phyloP scores from a whole-genome alignment of 164 flowering plant genomes.

The Annona cherimola region DNA sequence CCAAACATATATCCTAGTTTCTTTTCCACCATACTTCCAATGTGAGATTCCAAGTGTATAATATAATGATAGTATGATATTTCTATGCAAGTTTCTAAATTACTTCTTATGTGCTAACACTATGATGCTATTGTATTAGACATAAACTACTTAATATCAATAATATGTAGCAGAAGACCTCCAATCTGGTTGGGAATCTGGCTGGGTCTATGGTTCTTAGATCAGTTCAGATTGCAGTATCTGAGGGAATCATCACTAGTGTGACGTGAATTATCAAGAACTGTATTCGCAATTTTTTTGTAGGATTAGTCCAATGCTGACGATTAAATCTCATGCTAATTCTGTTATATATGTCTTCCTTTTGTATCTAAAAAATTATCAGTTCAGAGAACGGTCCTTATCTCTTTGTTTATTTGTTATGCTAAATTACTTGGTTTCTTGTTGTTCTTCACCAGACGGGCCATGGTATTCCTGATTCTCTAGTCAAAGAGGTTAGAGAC shows the following conservation, averaged over 20 bases:
- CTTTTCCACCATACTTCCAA: too few species aligned
- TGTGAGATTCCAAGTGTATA: too few species aligned
- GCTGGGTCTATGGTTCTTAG: background rate
- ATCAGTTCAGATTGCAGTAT: background rate
- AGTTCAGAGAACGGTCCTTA: background rate
- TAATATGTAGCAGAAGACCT: background rate
- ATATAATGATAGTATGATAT: too few species aligned
- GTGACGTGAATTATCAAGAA: background rate
- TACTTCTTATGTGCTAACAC: background rate
- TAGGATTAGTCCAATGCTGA: background rate
- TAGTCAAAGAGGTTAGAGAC: slow-evolving; percentile 55
- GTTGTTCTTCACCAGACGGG: slow-evolving; percentile 53
- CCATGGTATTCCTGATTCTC: slow-evolving; percentile 83
- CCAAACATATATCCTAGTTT: too few species aligned
- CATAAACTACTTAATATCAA: background rate
- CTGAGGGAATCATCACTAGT: background rate
- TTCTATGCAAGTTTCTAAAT: too few species aligned
- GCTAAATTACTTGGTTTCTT: background rate
- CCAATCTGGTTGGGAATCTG: background rate
- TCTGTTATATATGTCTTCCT: background rate
- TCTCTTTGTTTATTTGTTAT: too few species aligned
- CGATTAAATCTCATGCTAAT: background rate
- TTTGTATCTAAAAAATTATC: background rate
- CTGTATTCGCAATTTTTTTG: background rate
- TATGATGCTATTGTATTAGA: background rate